Percentiles rank a stretch among this genome's conserved stretches.
Conservation (phyloP, 192 early-diverging fungal species). For the Radiomyces spectabilis region DNA sequence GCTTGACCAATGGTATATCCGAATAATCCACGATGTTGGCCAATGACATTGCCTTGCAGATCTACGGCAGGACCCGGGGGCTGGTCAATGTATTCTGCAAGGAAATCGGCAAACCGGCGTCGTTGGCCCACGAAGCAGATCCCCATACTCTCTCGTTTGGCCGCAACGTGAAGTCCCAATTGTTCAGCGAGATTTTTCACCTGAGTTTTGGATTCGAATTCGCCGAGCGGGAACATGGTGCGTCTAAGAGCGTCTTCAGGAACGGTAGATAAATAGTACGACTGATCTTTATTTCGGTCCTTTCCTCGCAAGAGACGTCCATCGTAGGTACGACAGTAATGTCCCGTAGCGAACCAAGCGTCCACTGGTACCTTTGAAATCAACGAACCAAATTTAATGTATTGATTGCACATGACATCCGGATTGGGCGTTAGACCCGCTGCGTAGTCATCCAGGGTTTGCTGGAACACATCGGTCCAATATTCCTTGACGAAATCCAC, state of each 20-base stretch:
- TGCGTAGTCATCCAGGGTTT: conserved; percentile 65
- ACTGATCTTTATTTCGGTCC: conserved; percentile 85
- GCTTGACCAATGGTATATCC: conserved; percentile 79
- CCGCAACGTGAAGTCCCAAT: conserved; percentile 46
- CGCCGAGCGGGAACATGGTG: conserved; percentile 77
- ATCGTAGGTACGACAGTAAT: conserved; percentile 44
- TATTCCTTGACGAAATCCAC: conserved; percentile 84
- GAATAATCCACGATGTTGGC: conserved; percentile 57
- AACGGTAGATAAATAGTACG: conserved; percentile 82
- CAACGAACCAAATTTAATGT: conserved; percentile 93
- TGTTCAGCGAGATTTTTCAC: conserved; percentile 64
- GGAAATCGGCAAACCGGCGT: conserved; percentile 66
- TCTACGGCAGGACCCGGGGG: conserved; percentile 21
- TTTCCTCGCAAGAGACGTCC: conserved; percentile 32
- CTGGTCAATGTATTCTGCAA: conserved; percentile 22
- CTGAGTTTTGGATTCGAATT: conserved; percentile 52
- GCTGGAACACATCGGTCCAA: conserved; percentile 85
- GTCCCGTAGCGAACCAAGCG: conserved; percentile 37
- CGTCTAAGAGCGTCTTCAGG: conserved; percentile 31
- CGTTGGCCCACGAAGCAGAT: conserved; percentile 93
- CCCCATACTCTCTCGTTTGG: conserved; percentile 87
- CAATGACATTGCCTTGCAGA: conserved; percentile 23
- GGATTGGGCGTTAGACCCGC: conserved; percentile 84
- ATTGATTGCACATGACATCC: conserved; percentile 82
- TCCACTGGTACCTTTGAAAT: conserved; percentile 34